Evolutionary conservation across 2,329 filamentous ascomycete genomes (phyloP), one percentile per base, ranked within the genome.

Genomic region (Colletotrichum sp.): DNA sequence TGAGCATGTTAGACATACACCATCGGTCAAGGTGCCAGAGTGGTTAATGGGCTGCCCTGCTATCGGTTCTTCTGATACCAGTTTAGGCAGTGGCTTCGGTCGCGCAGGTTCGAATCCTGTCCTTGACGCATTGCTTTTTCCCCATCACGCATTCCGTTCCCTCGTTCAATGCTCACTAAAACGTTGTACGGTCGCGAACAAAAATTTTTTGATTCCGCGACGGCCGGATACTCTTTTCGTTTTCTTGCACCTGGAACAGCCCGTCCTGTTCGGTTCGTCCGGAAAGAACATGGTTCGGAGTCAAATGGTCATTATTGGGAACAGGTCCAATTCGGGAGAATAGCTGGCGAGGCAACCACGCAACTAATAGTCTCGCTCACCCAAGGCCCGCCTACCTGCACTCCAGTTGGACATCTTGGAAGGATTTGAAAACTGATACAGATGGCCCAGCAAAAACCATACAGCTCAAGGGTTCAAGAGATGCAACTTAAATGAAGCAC

Each of bases 1-100:
- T 6, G 32, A 6, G 2, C 12, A 6, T 2, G 5, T 0, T 2
- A 6, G 12, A 6, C 12, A 34, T 8, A 18, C 10, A 12, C 1
- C 10, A 36, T 3, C 16, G 8, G 73, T 76, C 73, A 76, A 76
- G 73, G 73, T 76, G 73, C 73, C 73, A 76, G 73, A 76, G 73
- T 76, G 73, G 73, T 76, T 76, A 76, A 76, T 76, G 73, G 73
- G 73, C 73, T 76, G 73, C 73, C 73, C 73, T 76, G 73, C 73
- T 76, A 76, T 68, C 44, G 9, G 44, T 32, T 36, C 8, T 28
- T 15, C 64, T 52, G 32, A 7, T 68, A 28, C 2, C 59, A 73
- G 57, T 5, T 52, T 18, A 76, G 73, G 73, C 73, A 76, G 73
- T 76, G 73, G 73, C 73, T 76, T 76, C 73, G 73, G 73, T 76